Evolutionary conservation across 768 basidiomycete genomes (phyloP).

Genomic region (Scleroderma citrinum): DNA sequence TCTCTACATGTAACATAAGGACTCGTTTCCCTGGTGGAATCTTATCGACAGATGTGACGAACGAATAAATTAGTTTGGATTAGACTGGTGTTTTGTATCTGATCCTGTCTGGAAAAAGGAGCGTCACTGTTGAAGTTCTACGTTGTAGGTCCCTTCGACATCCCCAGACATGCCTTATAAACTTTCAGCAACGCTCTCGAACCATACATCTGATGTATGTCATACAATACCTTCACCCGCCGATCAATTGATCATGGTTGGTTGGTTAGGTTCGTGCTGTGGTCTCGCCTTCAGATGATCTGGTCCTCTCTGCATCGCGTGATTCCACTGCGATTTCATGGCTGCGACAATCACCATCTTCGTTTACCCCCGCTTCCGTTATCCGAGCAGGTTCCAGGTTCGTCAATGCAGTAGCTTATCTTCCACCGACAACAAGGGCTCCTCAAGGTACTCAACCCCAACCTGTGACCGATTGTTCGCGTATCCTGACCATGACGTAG

Average conservation of each 20-base stretch:
- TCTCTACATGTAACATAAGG: no score
- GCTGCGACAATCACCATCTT: constrained; percentile 46
- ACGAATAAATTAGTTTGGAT: no score
- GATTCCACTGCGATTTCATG: constrained; percentile 89
- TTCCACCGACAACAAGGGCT: constrained; percentile 61
- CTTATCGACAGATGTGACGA: no score
- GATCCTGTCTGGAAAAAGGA: no score
- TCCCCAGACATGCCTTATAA: constrained; percentile 59
- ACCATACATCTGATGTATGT: constrained; percentile 71
- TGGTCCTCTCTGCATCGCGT: constrained; percentile 86
- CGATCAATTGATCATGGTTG: not conserved
- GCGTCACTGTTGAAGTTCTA: no score
- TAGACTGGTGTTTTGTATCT: no score
- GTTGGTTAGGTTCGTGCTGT: constrained; percentile 72
- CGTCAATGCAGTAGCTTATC: constrained; percentile 77
- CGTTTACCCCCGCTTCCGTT: constrained; percentile 50
- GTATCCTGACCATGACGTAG: constrained; percentile 35
- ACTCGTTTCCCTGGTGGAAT: no score
- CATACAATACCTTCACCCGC: constrained; percentile 4
- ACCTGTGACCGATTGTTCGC: not conserved
- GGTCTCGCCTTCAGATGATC: constrained; percentile 64
- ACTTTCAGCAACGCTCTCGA: constrained; percentile 65
- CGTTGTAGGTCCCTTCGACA: not conserved
- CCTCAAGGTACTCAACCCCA: constrained; percentile 50
- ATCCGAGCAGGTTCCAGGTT: constrained; percentile 65